Conservation (phyloP, 1,284 basidiomycete species). For the Rhodotorula sp. region DNA sequence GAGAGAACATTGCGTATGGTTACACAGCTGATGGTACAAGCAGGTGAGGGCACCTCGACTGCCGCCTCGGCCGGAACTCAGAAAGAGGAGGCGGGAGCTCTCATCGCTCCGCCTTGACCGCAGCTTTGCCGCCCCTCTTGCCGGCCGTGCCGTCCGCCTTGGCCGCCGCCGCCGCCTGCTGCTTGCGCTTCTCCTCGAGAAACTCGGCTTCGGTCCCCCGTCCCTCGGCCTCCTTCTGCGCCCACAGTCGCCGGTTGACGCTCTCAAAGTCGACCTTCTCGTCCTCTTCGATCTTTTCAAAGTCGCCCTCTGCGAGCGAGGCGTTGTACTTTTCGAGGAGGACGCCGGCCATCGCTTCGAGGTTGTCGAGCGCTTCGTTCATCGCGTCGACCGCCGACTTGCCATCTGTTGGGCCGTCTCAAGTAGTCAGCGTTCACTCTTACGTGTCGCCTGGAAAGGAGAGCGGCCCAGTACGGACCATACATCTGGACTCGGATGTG, state of each 20-base stretch:
- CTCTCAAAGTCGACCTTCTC: constrained; percentile 38
- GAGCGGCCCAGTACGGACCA: constrained; percentile 60
- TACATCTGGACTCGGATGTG: constrained; percentile 98
- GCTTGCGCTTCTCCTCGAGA: constrained; percentile 24
- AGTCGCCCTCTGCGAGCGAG: constrained; percentile 39
- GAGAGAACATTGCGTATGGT: background rate
- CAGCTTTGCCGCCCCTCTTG: constrained; percentile 24
- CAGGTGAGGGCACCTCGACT: background rate
- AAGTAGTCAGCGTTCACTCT: background rate
- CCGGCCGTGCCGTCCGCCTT: constrained; percentile 10
- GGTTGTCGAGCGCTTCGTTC: constrained; percentile 40
- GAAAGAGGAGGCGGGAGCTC: background rate
- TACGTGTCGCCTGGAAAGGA: background rate
- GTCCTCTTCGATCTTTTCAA: constrained; percentile 36
- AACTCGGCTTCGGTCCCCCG: constrained; percentile 32
- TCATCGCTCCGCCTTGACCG: constrained; percentile 28
- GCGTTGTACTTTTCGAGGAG: constrained; percentile 41
- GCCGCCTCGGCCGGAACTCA: no score
- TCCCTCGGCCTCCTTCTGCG: constrained; percentile 36
- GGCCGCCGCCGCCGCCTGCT: constrained; percentile 12
- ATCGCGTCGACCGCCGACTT: constrained; percentile 41
- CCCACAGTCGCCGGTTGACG: constrained; percentile 38
- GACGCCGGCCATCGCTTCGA: constrained; percentile 39
- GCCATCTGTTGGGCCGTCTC: constrained; percentile 32
- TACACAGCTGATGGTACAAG: background rate